Percentiles rank a stretch among this genome's conserved stretches.
phyloP scores from a whole-genome alignment of 1,284 basidiomycete species.

The Waitea zeae region DNA sequence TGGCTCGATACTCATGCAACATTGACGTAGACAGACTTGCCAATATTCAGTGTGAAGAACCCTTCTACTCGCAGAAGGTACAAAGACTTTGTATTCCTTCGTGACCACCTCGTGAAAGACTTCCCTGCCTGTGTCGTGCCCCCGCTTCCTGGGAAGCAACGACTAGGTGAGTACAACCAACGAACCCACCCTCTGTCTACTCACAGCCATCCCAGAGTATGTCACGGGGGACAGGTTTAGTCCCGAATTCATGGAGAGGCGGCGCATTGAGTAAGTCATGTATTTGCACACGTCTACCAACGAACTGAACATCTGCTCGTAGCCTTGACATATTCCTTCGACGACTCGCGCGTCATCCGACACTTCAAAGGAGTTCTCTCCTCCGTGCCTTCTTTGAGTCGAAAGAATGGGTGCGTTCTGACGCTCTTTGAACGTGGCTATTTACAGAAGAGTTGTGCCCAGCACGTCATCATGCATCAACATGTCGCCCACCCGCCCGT shows the following conservation, averaged over 20 bases:
- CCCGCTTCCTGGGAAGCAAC: constrained; percentile 91
- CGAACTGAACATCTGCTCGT: constrained; percentile 6
- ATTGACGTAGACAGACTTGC: constrained; percentile 69
- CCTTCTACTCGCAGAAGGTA: constrained; percentile 77
- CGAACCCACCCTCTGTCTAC: neutral
- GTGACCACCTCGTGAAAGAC: constrained; percentile 77
- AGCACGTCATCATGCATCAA: constrained; percentile 94
- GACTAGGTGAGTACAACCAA: constrained; percentile 50
- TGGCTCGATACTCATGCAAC: no score
- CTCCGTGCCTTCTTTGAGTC: constrained; percentile 89
- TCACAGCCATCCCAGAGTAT: constrained; percentile 48
- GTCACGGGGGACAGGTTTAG: constrained; percentile 96
- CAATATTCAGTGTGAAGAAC: constrained; percentile 59
- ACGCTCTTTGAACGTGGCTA: neutral
- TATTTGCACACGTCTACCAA: constrained; percentile 3
- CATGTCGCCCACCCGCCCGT: constrained; percentile 78
- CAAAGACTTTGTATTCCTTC: constrained; percentile 93
- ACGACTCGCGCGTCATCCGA: constrained; percentile 83
- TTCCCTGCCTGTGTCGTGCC: constrained; percentile 96
- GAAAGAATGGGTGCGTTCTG: constrained; percentile 79
- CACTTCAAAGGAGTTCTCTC: constrained; percentile 81
- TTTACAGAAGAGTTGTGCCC: constrained; percentile 6
- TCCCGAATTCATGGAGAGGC: constrained; percentile 88
- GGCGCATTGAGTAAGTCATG: constrained; percentile 70
- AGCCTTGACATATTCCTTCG: constrained; percentile 90